Base-by-base conservation (phyloP, 768 basidiomycete genomes). In the Tephrocybe rancida region DNA sequence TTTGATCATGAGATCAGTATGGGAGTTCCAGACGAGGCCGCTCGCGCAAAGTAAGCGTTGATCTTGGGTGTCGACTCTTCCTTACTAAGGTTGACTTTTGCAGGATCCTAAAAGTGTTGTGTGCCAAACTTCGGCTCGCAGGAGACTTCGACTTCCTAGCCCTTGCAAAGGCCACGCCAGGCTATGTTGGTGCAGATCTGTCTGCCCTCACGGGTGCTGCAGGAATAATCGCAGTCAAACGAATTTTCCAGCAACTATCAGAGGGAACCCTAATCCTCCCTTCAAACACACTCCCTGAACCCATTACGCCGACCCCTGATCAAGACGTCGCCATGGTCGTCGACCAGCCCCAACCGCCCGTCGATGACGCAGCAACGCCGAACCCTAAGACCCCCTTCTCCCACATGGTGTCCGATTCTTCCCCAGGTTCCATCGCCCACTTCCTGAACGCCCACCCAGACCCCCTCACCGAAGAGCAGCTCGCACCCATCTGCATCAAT, bases 1-100 rank as follows among this genome's bases (percentile, higher is more conserved):
- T 99, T 99, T 56, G 97, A 98, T 65, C 92, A 95, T 60, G 97
- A 99, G 71, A 98, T 99, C 45, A 89, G 91, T 46, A 95, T 98
- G 91, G 91, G 91, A 11, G 96, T 99, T 3, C 97, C 97, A 2
- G 93, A 95, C 61, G 90, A 97, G 56, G 86, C 86, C 50, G 95
- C 88, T 0, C 78, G 97, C 52, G 88, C 89, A 57, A 89, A 95
- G 96, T 98, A 52, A 60, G 87, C 74, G 29, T 18, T 42, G 0
- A 16, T 25, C 19, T 42, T 26, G 18, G 11, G 29, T 45, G 18
- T 39, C n/a, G 14, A 30, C 19, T 11, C 10, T 39, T 38, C 42
- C 30, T 19, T 25, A 25, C 42, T 25, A 29, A 10, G 39, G 32
- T 13, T 37, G 1, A 44, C 24, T 1, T 39, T n/a, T n/a, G n/a